Base-by-base conservation (phyloP, 495 filamentous ascomycete species). In the Xylaria intraflava region DNA sequence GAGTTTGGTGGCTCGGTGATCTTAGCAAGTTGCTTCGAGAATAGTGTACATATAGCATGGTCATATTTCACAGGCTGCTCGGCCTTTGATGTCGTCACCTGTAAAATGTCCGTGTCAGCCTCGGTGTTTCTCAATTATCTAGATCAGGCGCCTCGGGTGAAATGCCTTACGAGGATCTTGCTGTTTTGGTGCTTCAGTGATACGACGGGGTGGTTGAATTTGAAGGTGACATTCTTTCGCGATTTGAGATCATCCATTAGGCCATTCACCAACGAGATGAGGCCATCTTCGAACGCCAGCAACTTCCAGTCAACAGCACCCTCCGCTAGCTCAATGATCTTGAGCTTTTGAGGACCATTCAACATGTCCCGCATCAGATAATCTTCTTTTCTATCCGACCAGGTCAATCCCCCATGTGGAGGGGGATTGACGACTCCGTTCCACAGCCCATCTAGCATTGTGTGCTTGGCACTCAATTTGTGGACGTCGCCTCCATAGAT, bases 401-500 rank as follows among this genome's bases (percentile, higher is more conserved):
- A 45, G 24, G 31, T 1, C 0, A 11, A 1, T 10, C 29, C 26
- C 0, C n/a, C n/a, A n/a, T n/a, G n/a, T n/a, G n/a, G n/a, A n/a
- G n/a, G n/a, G n/a, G n/a, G n/a, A n/a, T n/a, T n/a, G n/a, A n/a
- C n/a, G n/a, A n/a, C n/a, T n/a, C n/a, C n/a, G 41, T 51, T 38
- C 53, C 60, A 65, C 9, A 48, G 6, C 2, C 5, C 1, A 0
- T 55, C 53, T 23, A 71, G 58, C 7, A 67, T 57, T 8, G 65
- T 65, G 40, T 81, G 81, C 56, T 79, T 80, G 36, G 77, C 80
- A 63, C 89, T 96, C 48, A 96, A 73, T 63, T 85, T 76, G 62
- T 86, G 80, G 35, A 95, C 82, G 71, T 96, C 87, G 40, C 94
- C 94, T n/a, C 90, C 94, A 61, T 91, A 94, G 16, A 97, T 88